A percentile compares a stretch with the other conserved stretches of the same genome.
phyloP scores from a whole-genome alignment of 2,329 filamentous ascomycete species.

The Emergomyces pasteurianus region DNA sequence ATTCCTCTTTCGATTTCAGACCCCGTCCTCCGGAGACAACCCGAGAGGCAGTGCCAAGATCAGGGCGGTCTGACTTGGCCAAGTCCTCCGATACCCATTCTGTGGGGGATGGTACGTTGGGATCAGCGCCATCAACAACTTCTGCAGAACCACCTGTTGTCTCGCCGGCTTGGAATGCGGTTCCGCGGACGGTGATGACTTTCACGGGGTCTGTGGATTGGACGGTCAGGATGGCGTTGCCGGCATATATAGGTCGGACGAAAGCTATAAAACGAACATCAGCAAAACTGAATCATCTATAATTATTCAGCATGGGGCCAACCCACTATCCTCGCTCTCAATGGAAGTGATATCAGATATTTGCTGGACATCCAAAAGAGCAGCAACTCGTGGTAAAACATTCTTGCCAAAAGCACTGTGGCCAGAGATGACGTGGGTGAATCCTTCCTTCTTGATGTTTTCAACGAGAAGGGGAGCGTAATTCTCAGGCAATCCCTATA shows the following conservation, averaged over 20 bases:
- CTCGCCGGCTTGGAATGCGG: conserved; percentile 70
- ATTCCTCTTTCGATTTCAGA: conserved; percentile 95
- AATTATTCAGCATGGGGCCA: neutral
- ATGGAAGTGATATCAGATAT: conserved; percentile 84
- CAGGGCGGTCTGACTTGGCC: conserved; percentile 83
- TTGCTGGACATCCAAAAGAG: conserved; percentile 82
- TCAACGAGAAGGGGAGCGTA: conserved; percentile 86
- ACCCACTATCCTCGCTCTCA: conserved; percentile 69
- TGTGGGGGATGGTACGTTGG: conserved; percentile 58
- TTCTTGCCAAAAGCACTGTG: conserved; percentile 97
- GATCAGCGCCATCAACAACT: conserved; percentile 71
- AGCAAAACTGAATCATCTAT: neutral
- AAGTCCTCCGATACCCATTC: conserved; percentile 94
- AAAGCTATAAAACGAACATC: conserved; percentile 45
- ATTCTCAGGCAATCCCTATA: conserved; percentile 77
- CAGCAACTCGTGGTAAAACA: conserved; percentile 79
- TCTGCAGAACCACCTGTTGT: conserved; percentile 60
- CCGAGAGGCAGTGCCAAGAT: conserved; percentile 75
- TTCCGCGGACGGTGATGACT: conserved; percentile 83
- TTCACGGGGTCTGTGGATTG: conserved; percentile 80
- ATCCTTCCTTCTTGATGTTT: conserved; percentile 92
- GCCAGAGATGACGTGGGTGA: conserved; percentile 79
- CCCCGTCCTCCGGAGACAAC: conserved; percentile 92
- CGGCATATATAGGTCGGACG: conserved; percentile 91
- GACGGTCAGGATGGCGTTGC: conserved; percentile 92